These are phyloP conservation scores for Galeopsis tetrahit DNA, from an alignment of 257 asterid species.

Conservation along the genomic window DNA sequence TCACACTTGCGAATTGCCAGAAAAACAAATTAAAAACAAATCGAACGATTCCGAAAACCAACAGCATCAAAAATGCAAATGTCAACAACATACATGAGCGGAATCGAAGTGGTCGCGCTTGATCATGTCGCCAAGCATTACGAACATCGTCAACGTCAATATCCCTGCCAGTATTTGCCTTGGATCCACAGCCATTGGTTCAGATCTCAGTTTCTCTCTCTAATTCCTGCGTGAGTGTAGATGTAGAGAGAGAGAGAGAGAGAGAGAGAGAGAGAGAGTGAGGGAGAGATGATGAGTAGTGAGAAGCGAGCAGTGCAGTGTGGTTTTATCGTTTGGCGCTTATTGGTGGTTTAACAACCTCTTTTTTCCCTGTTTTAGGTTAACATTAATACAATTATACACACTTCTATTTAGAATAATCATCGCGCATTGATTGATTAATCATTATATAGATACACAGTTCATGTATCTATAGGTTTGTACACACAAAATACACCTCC, in stretches of 20 bases:
- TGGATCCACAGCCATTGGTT: slow-evolving; percentile 69
- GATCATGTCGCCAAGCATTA: slow-evolving; percentile 74
- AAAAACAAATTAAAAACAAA: slow-evolving; percentile 5
- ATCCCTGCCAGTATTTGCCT: slow-evolving; percentile 73
- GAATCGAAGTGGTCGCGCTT: slow-evolving; percentile 67
- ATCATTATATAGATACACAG: background rate
- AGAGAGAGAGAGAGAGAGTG: slow-evolving; percentile 37
- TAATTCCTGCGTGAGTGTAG: slow-evolving; percentile 9
- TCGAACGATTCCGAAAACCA: slow-evolving; percentile 19
- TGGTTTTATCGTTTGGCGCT: slow-evolving; percentile 36
- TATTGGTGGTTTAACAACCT: slow-evolving; percentile 20
- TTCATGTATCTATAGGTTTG: slow-evolving; percentile 14
- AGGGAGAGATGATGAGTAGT: slow-evolving; percentile 23
- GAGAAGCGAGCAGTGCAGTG: slow-evolving; percentile 16
- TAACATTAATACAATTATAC: background rate
- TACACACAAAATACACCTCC: slow-evolving; percentile 35
- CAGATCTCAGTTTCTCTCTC: slow-evolving; percentile 48
- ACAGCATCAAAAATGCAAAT: background rate
- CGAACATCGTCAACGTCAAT: slow-evolving; percentile 69
- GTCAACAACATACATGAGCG: slow-evolving; percentile 30
- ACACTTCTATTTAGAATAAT: slow-evolving; percentile 11
- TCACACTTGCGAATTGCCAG: slow-evolving; percentile 23
- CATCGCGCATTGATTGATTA: slow-evolving; percentile 30
- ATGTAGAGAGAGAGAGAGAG: slow-evolving; percentile 34
- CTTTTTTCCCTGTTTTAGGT: slow-evolving; percentile 12